Conservation (phyloP, 192 early-diverging fungal species). For the Coemansia sp. region DNA sequence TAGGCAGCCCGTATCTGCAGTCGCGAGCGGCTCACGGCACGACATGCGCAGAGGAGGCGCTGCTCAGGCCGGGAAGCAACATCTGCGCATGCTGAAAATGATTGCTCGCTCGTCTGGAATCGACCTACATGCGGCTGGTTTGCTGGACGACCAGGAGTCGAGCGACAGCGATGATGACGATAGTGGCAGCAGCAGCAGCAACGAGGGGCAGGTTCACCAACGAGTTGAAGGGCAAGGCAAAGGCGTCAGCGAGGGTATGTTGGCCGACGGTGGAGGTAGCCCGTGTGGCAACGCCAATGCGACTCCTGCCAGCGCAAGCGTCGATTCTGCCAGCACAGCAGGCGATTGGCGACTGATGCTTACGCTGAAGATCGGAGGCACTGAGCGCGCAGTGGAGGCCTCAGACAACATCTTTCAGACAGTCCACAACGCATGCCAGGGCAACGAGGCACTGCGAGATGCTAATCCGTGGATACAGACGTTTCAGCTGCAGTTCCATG, state of each 20-base stretch:
- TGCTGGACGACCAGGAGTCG: constrained; percentile 25
- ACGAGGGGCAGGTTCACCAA: not conserved
- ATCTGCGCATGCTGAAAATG: constrained; percentile 40
- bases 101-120: constrained; percentile 48
- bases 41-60: not conserved
- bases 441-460: constrained; percentile 19
- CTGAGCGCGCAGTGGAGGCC: constrained; percentile 14
- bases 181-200: not conserved
- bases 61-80: constrained; percentile 8
- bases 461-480: constrained; percentile 25
- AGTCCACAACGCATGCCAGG: constrained; percentile 17
- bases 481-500: constrained; percentile 29
- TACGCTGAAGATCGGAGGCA: constrained; percentile 16
- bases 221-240: not conserved
- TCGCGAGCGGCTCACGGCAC: constrained; percentile 8
- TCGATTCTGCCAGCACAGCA: not conserved
- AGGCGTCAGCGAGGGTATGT: not conserved
- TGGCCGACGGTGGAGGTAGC: not conserved
- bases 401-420: constrained; percentile 35
- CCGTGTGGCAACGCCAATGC: not conserved
- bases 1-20: not conserved
- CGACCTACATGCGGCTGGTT: constrained; percentile 31
- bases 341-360: constrained; percentile 32
- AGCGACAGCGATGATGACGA: constrained; percentile 17
- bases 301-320: not conserved